phyloP scores from a whole-genome alignment of 176 grass and related monocot genomes.

The Pontederia paniculata region DNA sequence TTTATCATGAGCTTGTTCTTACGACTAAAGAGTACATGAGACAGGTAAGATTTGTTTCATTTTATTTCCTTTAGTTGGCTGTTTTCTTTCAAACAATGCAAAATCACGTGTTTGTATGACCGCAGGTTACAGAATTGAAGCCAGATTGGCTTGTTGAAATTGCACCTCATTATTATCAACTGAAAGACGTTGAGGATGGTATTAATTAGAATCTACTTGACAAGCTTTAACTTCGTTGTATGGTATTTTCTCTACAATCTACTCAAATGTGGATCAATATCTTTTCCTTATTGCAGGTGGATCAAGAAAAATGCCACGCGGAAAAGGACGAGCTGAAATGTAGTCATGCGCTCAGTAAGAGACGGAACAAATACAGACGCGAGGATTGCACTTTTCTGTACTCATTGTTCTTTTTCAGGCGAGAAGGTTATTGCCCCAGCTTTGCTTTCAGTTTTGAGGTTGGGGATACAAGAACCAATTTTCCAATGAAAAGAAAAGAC shows the following conservation, averaged over 20 bases:
- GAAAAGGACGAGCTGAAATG: constrained; percentile 38
- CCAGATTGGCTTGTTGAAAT: constrained; percentile 87
- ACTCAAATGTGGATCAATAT: too few relatives aligned
- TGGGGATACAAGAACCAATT: too few relatives aligned
- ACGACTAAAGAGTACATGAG: constrained; percentile 94
- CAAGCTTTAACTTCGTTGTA: background rate
- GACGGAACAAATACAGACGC: too few relatives aligned
- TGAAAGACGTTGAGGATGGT: constrained; percentile 92
- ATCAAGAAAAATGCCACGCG: constrained; percentile 69
- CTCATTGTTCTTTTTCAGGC: too few relatives aligned
- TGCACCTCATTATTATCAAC: constrained; percentile 86
- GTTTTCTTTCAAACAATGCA: constrained; percentile 7
- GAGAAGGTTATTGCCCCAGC: too few relatives aligned
- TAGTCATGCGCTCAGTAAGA: too few relatives aligned
- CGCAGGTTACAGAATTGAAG: constrained; percentile 75
- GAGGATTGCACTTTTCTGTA: too few relatives aligned
- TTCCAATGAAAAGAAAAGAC: too few relatives aligned
- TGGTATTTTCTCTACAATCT: background rate
- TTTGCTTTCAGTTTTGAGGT: too few relatives aligned
- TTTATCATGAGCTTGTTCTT: constrained; percentile 85
- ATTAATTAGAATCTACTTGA: constrained; percentile 9
- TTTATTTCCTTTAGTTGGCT: background rate
- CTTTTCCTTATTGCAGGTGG: constrained; percentile 32
- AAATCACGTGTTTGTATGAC: background rate
- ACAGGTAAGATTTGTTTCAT: constrained; percentile 37